Percentiles rank a stretch among this genome's conserved stretches.
Conservation (phyloP, 2,329 filamentous ascomycete species). For the Zalaria sp. region DNA sequence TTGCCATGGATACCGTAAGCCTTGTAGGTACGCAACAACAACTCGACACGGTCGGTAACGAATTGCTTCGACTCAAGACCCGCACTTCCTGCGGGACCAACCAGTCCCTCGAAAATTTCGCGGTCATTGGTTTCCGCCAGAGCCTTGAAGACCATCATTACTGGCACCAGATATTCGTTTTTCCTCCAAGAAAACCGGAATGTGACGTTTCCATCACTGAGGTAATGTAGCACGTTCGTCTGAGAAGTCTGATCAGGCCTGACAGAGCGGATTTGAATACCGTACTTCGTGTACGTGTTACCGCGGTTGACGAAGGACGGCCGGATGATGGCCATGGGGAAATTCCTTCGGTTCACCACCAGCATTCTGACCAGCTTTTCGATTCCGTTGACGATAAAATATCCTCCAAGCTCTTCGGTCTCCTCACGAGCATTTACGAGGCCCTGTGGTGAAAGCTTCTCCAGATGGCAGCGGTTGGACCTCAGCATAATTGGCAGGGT, state of each 20-base stretch:
- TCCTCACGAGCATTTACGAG: slow-evolving; percentile 85
- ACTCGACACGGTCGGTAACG: slow-evolving; percentile 84
- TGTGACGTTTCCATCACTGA: slow-evolving; percentile 89
- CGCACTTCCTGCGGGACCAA: slow-evolving; percentile 63
- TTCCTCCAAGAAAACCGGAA: slow-evolving; percentile 98
- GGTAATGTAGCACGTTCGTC: slow-evolving; percentile 92
- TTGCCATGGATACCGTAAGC: slow-evolving; percentile 72
- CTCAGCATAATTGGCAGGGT: slow-evolving; percentile 88
- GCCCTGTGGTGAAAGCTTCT: slow-evolving; percentile 67
- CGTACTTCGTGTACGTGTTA: slow-evolving; percentile 72
- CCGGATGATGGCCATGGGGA: slow-evolving; percentile 85
- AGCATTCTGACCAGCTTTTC: slow-evolving; percentile 93
- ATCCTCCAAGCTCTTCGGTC: slow-evolving; percentile 88
- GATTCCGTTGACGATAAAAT: slow-evolving; percentile 95
- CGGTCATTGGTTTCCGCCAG: slow-evolving; percentile 90
- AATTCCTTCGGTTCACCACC: slow-evolving; percentile 81
- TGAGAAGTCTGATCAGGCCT: slow-evolving; percentile 96
- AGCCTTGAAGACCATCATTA: slow-evolving; percentile 94
- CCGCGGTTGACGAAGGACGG: slow-evolving; percentile 83
- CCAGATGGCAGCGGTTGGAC: slow-evolving; percentile 83
- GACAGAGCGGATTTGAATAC: slow-evolving; percentile 82
- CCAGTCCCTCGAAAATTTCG: slow-evolving; percentile 88
- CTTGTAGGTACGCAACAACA: slow-evolving; percentile 87
- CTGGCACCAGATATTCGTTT: slow-evolving; percentile 88
- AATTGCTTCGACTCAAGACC: slow-evolving; percentile 73